Evolutionary conservation across 441 rosid genomes (phyloP).

Genomic region (Macaranga tanarius): DNA sequence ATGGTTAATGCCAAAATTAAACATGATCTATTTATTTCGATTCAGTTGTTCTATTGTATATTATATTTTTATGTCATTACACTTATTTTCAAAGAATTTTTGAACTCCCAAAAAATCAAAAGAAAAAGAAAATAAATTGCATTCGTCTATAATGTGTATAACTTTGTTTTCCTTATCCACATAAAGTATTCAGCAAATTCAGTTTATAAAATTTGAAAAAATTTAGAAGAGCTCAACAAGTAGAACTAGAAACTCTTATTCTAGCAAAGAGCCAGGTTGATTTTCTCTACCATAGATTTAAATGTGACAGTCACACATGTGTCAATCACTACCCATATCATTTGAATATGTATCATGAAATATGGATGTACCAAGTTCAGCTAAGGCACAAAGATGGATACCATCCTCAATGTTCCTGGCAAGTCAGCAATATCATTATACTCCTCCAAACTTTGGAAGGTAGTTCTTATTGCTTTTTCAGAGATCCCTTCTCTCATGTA

Average conservation of each 20-base stretch:
- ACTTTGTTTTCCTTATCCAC: no score
- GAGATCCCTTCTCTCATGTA: neutral
- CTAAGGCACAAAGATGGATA: constrained; percentile 11
- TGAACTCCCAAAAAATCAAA: no score
- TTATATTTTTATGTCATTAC: no score
- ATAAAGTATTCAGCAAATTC: no score
- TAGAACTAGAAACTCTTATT: neutral
- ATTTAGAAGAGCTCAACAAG: neutral
- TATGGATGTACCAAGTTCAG: neutral
- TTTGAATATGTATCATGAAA: neutral
- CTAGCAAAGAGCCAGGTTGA: neutral
- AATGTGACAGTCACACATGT: neutral
- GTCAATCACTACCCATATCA: neutral
- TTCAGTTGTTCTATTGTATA: no score
- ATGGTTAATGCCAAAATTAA: no score
- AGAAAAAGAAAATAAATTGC: no score
- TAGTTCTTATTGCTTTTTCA: constrained; percentile 45
- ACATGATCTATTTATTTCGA: no score
- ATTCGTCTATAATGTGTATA: no score
- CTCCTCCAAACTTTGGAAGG: constrained; percentile 52
- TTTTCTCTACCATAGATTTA: no score
- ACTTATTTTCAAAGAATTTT: no score
- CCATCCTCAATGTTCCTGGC: neutral
- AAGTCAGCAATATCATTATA: constrained; percentile 40
- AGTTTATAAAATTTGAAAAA: no score